A percentile compares a stretch with the other conserved stretches of the same genome.
These are phyloP conservation scores for Xylaria sp. DNA, from an alignment of 2,329 filamentous ascomycete genomes.

Conservation along the genomic window DNA sequence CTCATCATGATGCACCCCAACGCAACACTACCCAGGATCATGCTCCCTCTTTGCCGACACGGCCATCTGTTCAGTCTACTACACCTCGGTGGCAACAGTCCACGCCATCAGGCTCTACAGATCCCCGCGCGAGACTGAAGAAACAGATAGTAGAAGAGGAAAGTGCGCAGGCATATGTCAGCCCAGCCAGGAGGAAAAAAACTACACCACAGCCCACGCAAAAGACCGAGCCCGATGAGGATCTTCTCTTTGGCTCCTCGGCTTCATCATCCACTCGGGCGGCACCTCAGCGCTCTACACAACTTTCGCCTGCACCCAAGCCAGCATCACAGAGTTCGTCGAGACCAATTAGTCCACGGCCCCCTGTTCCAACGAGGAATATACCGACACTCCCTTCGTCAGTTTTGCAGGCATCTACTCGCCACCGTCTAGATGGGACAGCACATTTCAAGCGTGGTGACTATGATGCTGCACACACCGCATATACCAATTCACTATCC, in stretches of 20 bases:
- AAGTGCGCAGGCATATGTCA: constrained; percentile 84
- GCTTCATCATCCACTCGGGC: constrained; percentile 48
- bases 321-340: constrained; percentile 55
- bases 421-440: constrained; percentile 81
- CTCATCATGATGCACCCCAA: constrained; percentile 47
- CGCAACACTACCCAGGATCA: constrained; percentile 56
- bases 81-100: constrained; percentile 71
- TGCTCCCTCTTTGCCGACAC: constrained; percentile 60
- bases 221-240: constrained; percentile 61
- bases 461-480: constrained; percentile 84
- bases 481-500: constrained; percentile 81
- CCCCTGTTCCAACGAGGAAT: constrained; percentile 59
- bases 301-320: constrained; percentile 53
- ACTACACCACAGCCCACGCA: constrained; percentile 62
- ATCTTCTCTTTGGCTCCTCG: constrained; percentile 70
- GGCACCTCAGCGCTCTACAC: constrained; percentile 42
- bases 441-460: constrained; percentile 95
- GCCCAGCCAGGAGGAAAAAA: constrained; percentile 83
- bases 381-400: constrained; percentile 76
- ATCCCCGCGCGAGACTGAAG: constrained; percentile 72
- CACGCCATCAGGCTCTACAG: constrained; percentile 55
- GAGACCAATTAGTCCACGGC: constrained; percentile 57
- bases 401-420: constrained; percentile 79
- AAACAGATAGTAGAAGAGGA: constrained; percentile 83
- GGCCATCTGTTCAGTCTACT: constrained; percentile 56